phyloP scores from a whole-genome alignment of 2,329 filamentous ascomycete genomes.

The Neonectria faginata region DNA sequence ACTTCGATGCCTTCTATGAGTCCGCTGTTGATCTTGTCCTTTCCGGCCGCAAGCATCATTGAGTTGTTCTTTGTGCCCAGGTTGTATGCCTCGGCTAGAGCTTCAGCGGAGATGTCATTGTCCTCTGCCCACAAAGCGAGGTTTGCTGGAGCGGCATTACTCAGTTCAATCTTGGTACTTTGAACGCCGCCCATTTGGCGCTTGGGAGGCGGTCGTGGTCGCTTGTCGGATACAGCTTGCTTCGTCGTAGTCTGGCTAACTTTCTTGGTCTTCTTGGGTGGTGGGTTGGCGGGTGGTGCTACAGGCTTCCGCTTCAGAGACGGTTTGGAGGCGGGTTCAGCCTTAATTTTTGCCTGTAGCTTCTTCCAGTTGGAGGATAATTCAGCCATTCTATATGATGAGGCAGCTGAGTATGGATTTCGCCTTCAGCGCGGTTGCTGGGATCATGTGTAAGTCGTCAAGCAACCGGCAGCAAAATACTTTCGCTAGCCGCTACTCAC shows the following conservation, averaged over 20 bases:
- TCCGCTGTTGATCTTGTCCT: constrained; percentile 72
- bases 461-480: constrained; percentile 14
- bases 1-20: constrained; percentile 72
- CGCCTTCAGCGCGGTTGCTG: background rate
- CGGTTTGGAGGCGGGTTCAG: constrained; percentile 55
- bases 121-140: constrained; percentile 71
- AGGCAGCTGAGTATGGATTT: background rate
- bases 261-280: constrained; percentile 49
- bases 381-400: constrained; percentile 51
- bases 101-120: constrained; percentile 70
- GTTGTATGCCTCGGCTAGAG: constrained; percentile 71
- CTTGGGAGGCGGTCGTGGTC: constrained; percentile 26
- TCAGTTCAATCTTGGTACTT: constrained; percentile 58
- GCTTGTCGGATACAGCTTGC: constrained; percentile 18
- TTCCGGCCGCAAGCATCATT: constrained; percentile 57
- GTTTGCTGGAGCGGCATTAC: constrained; percentile 61
- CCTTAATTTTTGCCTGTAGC: constrained; percentile 72
- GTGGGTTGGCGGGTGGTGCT: constrained; percentile 41
- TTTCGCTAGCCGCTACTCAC: constrained; percentile 7
- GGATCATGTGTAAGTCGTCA: constrained; percentile 19
- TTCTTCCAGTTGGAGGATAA: constrained; percentile 83
- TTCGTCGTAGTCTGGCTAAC: constrained; percentile 25
- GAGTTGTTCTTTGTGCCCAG: constrained; percentile 63
- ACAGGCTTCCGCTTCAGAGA: constrained; percentile 58
- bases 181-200: constrained; percentile 67